Conservation (phyloP, 2,329 filamentous ascomycete species). For the Boeremia exigua region DNA sequence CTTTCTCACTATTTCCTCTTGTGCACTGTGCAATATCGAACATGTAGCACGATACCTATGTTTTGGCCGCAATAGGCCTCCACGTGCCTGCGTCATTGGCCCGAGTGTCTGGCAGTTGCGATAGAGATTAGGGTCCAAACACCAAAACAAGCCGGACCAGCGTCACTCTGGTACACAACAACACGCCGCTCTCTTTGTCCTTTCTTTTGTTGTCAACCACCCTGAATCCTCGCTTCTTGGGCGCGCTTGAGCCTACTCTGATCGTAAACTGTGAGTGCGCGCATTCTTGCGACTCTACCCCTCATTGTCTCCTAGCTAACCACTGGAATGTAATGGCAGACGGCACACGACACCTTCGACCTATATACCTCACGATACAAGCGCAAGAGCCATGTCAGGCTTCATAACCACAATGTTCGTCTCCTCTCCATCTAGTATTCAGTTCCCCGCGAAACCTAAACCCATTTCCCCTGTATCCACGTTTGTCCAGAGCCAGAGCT, state of each 20-base stretch:
- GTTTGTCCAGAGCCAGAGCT: conserved; percentile 53
- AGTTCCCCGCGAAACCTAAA: conserved; percentile 40
- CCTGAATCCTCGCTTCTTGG: not conserved
- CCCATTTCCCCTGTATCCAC: conserved; percentile 53
- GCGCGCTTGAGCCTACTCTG: not conserved
- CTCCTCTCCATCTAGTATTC: conserved; percentile 39
- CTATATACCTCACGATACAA: conserved; percentile 29
- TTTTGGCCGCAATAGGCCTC: not conserved
- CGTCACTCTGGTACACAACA: conserved; percentile 9
- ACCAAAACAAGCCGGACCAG: conserved; percentile 19
- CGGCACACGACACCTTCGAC: conserved; percentile 21
- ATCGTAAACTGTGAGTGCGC: conserved; percentile 16
- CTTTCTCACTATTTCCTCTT: not conserved
- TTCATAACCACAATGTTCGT: conserved; percentile 85
- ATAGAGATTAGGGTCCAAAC: conserved; percentile 20
- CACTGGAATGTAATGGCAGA: conserved; percentile 37
- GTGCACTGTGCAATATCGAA: conserved; percentile 1
- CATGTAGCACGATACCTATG: not conserved
- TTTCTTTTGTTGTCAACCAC: not conserved
- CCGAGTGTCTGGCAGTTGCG: conserved; percentile 20
- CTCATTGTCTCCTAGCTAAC: conserved; percentile 41
- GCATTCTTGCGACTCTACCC: conserved; percentile 27
- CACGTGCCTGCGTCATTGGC: conserved; percentile 22
- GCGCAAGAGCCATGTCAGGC: conserved; percentile 65
- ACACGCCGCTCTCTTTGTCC: conserved; percentile 2